Evolutionary conservation across 2,329 filamentous ascomycete genomes (phyloP).

Genomic region (Neopestalotiopsis sp.): DNA sequence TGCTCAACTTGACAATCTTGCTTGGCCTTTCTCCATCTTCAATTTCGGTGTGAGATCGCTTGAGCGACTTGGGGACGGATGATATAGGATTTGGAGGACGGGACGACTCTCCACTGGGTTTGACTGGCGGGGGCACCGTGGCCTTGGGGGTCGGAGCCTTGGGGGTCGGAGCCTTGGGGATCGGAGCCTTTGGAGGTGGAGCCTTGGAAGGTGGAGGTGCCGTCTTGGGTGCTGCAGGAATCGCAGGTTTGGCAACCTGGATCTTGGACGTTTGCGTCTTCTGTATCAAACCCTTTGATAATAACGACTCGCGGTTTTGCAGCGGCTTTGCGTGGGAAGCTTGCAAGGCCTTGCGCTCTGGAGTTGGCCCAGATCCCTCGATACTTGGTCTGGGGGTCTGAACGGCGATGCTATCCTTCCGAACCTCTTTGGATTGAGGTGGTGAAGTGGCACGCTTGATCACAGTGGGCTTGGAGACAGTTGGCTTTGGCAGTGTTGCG

Average conservation of each 20-base stretch:
- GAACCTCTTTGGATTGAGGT: constrained; percentile 23
- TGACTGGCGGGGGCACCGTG: not conserved
- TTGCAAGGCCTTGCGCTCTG: constrained; percentile 27
- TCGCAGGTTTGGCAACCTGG: not conserved
- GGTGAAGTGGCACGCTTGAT: not conserved
- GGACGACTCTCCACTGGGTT: constrained; percentile 12
- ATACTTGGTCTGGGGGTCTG: constrained; percentile 34
- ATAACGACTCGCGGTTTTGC: not conserved
- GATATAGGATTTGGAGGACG: constrained; percentile 13
- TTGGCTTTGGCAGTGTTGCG: too few relatives aligned
- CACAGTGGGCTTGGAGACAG: not conserved
- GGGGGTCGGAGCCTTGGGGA: constrained; percentile 1
- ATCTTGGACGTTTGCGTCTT: not conserved
- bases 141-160: constrained; percentile 23
- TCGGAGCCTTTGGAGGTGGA: constrained; percentile 6
- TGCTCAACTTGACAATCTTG: constrained; percentile 40
- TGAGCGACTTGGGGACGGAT: constrained; percentile 22
- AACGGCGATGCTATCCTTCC: constrained; percentile 36
- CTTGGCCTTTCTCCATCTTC: constrained; percentile 33
- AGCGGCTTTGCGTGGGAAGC: not conserved
- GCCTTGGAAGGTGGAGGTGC: not conserved
- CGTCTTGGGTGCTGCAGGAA: not conserved
- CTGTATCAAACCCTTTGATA: not conserved
- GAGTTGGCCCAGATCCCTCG: constrained; percentile 27
- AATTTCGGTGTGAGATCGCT: constrained; percentile 35